phyloP scores from a whole-genome alignment of 805 yeast species.

The Metschnikowia baotianmanensis region DNA sequence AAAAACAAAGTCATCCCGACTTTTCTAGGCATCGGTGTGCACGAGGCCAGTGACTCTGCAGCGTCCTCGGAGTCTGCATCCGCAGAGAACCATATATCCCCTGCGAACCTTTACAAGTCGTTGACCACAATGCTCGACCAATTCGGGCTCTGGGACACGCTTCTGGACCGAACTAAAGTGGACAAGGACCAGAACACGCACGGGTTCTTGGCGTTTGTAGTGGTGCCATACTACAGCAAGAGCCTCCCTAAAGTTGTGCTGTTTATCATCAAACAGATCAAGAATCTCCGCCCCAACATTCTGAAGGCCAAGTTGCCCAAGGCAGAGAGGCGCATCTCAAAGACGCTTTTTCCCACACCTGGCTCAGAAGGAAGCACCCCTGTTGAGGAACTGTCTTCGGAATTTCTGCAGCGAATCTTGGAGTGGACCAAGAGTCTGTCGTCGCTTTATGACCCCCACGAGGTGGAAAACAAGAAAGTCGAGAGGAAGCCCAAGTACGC shows the following conservation, averaged over 20 bases:
- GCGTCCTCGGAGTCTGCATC: neutral
- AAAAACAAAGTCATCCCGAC: conserved; percentile 37
- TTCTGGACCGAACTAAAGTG: conserved; percentile 32
- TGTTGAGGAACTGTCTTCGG: neutral
- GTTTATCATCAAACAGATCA: conserved; percentile 46
- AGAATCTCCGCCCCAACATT: conserved; percentile 36
- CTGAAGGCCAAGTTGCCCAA: conserved; percentile 25
- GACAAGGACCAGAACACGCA: conserved; percentile 38
- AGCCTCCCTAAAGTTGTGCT: conserved; percentile 47
- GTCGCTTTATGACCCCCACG: neutral
- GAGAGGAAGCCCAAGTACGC: conserved; percentile 16
- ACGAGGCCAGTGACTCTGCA: conserved; percentile 5
- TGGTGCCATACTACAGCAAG: conserved; percentile 53
- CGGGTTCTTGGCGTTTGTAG: conserved; percentile 50
- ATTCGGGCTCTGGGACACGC: conserved; percentile 51
- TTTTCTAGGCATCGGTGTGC: conserved; percentile 40
- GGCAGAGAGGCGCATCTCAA: conserved; percentile 11
- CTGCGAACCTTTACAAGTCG: conserved; percentile 22
- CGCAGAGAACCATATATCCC: conserved; percentile 24
- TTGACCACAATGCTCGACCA: conserved; percentile 51
- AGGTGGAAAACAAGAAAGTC: neutral
- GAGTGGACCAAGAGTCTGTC: conserved; percentile 6
- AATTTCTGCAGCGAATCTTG: conserved; percentile 1
- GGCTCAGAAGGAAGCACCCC: neutral
- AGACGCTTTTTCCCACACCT: neutral